phyloP scores from a whole-genome alignment of 129 eudicot species.

The carrot (Daucus carota) region DH1_v3.0 NC_030387.2:2946001-2946500 shows the following conservation, averaged over 20 bases:
- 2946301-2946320: conserved; percentile 7
- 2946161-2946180: conserved; percentile 86
- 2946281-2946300: not conserved
- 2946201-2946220: conserved; percentile 82
- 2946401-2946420: conserved; percentile 88
- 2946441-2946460: not conserved
- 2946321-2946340: conserved; percentile 32
- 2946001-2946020: not conserved
- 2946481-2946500: not conserved
- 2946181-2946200: conserved; percentile 71
- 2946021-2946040: not conserved
- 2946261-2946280: not conserved
- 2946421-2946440: conserved; percentile 39
- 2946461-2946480: not conserved
- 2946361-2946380: conserved; percentile 96
- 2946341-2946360: conserved; percentile 80
- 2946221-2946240: conserved; percentile 86
- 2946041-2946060: not conserved
- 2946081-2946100: conserved; percentile 45
- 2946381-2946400: conserved; percentile 86
- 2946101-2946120: conserved; percentile 73
- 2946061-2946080: conserved; percentile 21
- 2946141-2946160: conserved; percentile 75
- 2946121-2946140: conserved; percentile 69
- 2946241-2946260: conserved; percentile 12